Evolutionary conservation across 2,329 filamentous ascomycete species (phyloP).

Genomic region (Fusarium transvaalense): DNA sequence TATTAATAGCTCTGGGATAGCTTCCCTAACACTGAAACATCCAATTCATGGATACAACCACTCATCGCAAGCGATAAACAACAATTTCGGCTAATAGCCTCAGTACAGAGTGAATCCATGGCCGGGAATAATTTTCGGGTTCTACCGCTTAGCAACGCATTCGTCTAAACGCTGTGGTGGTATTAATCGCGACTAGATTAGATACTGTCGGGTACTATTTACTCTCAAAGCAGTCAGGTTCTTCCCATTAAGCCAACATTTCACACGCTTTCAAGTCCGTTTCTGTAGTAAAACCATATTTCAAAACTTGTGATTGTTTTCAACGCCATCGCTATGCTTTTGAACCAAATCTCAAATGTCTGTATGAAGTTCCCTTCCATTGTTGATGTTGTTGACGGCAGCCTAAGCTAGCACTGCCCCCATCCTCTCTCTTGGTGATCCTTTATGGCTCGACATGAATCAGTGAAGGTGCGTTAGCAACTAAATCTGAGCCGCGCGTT

Average conservation of each 20-base stretch:
- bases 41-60: not conserved
- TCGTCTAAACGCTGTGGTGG: not conserved
- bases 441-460: not conserved
- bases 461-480: constrained; percentile 10
- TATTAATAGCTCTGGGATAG: constrained; percentile 20
- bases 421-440: constrained; percentile 2
- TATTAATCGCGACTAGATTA: constrained; percentile 7
- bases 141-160: not conserved
- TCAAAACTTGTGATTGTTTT: constrained; percentile 17
- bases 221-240: constrained; percentile 1
- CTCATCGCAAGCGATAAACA: constrained; percentile 17
- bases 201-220: not conserved
- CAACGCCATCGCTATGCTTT: constrained; percentile 46
- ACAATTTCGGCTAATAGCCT: constrained; percentile 17
- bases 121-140: not conserved
- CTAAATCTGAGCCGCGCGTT: constrained; percentile 17
- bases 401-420: constrained; percentile 3
- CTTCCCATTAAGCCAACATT: not conserved
- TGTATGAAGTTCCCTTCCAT: constrained; percentile 1
- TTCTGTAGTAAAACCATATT: constrained; percentile 5
- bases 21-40: constrained; percentile 16
- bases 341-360: constrained; percentile 17
- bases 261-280: constrained; percentile 5
- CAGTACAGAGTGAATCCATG: not conserved
- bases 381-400: not conserved